Conservation (phyloP, 139 green algal genomes). For the Tetradesmus lagerheimii region DNA sequence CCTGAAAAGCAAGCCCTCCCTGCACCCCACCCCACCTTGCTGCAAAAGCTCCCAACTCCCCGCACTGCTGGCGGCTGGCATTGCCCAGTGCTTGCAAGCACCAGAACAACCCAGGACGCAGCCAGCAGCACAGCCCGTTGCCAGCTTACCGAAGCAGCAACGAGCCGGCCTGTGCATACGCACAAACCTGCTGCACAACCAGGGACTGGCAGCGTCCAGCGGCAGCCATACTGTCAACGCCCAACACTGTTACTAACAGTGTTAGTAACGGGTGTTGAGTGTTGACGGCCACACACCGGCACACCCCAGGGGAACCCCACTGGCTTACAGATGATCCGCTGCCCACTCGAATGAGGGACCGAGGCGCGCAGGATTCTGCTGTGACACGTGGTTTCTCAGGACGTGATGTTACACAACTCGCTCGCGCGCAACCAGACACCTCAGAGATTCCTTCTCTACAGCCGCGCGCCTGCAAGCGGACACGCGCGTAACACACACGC, state of each 20-base stretch:
- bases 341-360: neutral
- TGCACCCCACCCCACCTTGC: neutral
- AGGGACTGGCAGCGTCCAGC: conserved; percentile 33
- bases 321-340: conserved; percentile 12
- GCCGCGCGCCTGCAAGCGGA: neutral
- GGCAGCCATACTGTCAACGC: neutral
- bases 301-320: conserved; percentile 29
- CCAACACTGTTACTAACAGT: neutral
- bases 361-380: neutral
- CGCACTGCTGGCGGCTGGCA: neutral
- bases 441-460: neutral
- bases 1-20: neutral
- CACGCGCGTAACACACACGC: neutral
- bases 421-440: neutral
- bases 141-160: neutral
- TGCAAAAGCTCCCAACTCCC: neutral
- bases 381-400: neutral
- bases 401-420: conserved; percentile 3
- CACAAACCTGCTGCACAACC: conserved; percentile 21
- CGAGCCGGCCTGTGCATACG: neutral
- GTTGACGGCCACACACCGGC: conserved; percentile 10
- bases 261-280: neutral
- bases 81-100: conserved; percentile 18
- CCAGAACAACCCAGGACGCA: conserved; percentile 19
- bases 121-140: conserved; percentile 1